Conservation (phyloP, 2,329 filamentous ascomycete species). For the Sporothrix brasiliensis region DNA sequence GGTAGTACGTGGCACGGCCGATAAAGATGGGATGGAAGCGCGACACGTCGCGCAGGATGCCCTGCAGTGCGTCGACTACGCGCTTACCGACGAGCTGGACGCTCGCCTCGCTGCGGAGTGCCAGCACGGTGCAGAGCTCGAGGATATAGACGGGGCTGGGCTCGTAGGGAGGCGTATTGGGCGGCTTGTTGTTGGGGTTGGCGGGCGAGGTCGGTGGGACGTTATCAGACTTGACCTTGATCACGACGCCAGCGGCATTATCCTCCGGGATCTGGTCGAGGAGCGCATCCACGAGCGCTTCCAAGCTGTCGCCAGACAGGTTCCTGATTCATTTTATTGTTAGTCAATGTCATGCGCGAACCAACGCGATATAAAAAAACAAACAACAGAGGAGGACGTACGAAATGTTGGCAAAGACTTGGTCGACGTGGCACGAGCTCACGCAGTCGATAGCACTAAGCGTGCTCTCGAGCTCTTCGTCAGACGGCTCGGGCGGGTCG, state of each 20-base stretch:
- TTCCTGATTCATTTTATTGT: conserved; percentile 40
- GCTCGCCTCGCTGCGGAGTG: conserved; percentile 73
- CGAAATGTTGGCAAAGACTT: conserved; percentile 81
- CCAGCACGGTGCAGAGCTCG: conserved; percentile 82
- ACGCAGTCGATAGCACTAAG: conserved; percentile 93
- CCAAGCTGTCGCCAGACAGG: conserved; percentile 46
- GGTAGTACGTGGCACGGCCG: conserved; percentile 82
- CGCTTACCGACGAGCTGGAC: conserved; percentile 74
- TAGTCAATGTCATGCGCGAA: conserved; percentile 23
- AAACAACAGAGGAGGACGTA: conserved; percentile 49
- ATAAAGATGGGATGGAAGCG: conserved; percentile 82
- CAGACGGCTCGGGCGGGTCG: conserved; percentile 94
- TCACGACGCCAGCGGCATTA: conserved; percentile 72
- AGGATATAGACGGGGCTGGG: conserved; percentile 87
- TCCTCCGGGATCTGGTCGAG: conserved; percentile 87
- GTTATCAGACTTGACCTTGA: conserved; percentile 86
- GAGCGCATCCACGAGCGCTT: conserved; percentile 67
- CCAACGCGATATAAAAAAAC: background rate
- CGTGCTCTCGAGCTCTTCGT: conserved; percentile 95
- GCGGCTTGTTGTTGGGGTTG: conserved; percentile 59
- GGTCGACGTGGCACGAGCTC: conserved; percentile 81
- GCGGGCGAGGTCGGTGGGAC: conserved; percentile 57
- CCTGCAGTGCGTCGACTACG: conserved; percentile 78
- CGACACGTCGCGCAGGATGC: conserved; percentile 75
- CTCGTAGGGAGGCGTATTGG: conserved; percentile 70